Evolutionary conservation across 768 basidiomycete genomes (phyloP), one percentile per base, ranked within the genome.

Genomic region (Kwoniella shandongensis): DNA sequence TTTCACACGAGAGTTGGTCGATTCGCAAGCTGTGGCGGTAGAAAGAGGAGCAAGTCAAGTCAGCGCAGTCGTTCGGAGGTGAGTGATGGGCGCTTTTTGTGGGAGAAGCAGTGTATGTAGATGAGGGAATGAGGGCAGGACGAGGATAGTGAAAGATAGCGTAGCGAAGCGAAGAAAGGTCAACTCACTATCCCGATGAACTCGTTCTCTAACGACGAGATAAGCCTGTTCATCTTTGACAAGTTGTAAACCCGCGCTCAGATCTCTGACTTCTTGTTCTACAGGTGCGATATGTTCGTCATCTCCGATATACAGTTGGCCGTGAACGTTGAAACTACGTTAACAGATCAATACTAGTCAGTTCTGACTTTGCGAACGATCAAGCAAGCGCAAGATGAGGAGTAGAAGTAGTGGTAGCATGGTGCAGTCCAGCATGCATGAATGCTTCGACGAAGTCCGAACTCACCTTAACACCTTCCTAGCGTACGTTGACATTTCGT

Each of bases 211-310:
- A 26, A 98, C 86, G 29, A 94, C 88, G 62, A 99, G 92, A 78
- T 99, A 99, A 78, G 98, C 96, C 75, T 98, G 94, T 76, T 99
- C 96, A 71, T 99, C 96, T 79, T 97, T 97, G 64, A 99, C 92
- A 10, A 88, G 79, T 54, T 87, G 83, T 46, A 98, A 79, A 8
- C 87, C 91, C 51, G 84, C 83, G 13, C 89, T 85, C 25, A 99
- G 79, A 27, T 83, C 79, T 22, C 96, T 86, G 62, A 98, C 93
- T 81, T 98, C 94, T 55, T 88, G 85, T 76, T 99, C 96, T 48
- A 99, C 90, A 6, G 96, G 96, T 10, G 94, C 93, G 56, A 94
- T 88, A 44, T 80, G 77, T 22, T 79, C 91, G 69, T 93, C 90
- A 69, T 92, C 92, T 26, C 86, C 83, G 35, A 98, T 85, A 70